These are phyloP conservation scores for Eucalyptus pauciflora DNA, from an alignment of 345 rosid genomes.

Conservation along the genomic window DNA sequence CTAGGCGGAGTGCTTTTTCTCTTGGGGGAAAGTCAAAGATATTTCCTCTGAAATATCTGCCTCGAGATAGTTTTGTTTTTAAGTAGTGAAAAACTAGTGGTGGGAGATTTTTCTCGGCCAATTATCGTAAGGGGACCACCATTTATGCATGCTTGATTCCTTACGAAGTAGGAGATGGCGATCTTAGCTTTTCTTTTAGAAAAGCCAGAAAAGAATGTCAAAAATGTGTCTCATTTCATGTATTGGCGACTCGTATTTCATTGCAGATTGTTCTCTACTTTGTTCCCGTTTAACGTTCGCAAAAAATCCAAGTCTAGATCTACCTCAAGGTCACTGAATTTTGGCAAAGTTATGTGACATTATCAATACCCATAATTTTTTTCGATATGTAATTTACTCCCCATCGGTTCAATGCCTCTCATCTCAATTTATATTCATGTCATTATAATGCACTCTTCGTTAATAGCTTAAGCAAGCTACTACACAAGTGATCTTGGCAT, in stretches of 20 bases:
- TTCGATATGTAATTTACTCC: background rate
- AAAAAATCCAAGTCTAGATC: background rate
- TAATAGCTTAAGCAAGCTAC: background rate
- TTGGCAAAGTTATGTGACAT: background rate
- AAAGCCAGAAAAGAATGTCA: background rate
- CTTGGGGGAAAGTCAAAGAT: background rate
- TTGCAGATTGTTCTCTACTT: background rate
- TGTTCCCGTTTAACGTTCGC: background rate
- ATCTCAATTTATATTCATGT: background rate
- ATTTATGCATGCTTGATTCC: background rate
- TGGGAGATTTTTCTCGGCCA: background rate
- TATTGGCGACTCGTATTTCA: background rate
- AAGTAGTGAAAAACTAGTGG: background rate
- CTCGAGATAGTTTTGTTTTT: background rate
- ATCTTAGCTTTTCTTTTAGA: background rate
- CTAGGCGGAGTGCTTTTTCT: background rate
- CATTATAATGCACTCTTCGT: background rate
- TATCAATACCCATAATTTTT: background rate
- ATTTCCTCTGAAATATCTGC: background rate
- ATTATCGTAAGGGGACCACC: background rate
- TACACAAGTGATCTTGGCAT: background rate
- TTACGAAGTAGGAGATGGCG: background rate
- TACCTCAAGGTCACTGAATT: background rate
- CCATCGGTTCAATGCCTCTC: background rate
- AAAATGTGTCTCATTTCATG: background rate